Conservation (phyloP, 768 basidiomycete genomes). For the Podaxis sp. region DNA sequence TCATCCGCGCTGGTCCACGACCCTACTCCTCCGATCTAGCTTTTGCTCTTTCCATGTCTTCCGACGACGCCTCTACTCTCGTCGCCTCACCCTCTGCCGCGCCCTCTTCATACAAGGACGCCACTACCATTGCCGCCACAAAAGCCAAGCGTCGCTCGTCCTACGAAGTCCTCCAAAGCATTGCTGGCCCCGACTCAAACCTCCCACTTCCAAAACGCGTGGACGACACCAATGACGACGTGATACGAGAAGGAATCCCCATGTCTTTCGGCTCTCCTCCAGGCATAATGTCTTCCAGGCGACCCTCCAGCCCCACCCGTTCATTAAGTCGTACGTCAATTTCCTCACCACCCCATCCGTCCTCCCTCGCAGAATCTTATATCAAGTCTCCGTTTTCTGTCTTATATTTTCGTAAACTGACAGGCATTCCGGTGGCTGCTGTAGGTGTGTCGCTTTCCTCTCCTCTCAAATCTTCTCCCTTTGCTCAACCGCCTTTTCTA, state of each 20-base stretch:
- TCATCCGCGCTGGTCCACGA: constrained; percentile 65
- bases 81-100: constrained; percentile 22
- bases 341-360: constrained; percentile 15
- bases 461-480: not conserved
- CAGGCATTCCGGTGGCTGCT: constrained; percentile 75
- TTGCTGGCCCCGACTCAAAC: constrained; percentile 76
- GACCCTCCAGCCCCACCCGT: constrained; percentile 69
- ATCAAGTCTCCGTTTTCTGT: constrained; percentile 19
- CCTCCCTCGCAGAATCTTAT: constrained; percentile 12
- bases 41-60: constrained; percentile 13
- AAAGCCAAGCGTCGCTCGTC: constrained; percentile 65
- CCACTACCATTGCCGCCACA: constrained; percentile 30
- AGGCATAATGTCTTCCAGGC: constrained; percentile 41
- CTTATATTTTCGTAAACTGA: constrained; percentile 1
- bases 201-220: constrained; percentile 69
- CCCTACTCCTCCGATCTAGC: constrained; percentile 39
- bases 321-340: constrained; percentile 72
- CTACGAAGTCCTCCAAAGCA: constrained; percentile 65
- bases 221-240: constrained; percentile 28
- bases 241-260: constrained; percentile 74
- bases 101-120: constrained; percentile 29
- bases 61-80: constrained; percentile 16
- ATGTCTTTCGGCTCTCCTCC: constrained; percentile 46
- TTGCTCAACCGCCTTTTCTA: not conserved
- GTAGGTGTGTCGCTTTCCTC: constrained; percentile 52